Evolutionary conservation across 176 grass and related monocot genomes (phyloP).

Genomic region (bread wheat (Triticum aestivum)): IWGSC_CS_RefSeq_v2.1 NC_057811.1:418284803-418285302

Average conservation of each 20-base stretch:
- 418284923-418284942: conserved; percentile 81
- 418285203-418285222: conserved; percentile 96
- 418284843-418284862: conserved; percentile 42
- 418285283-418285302: conserved; percentile 17
- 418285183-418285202: conserved; percentile 85
- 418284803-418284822: conserved; percentile 47
- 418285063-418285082: conserved; percentile 12
- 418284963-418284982: conserved; percentile 94
- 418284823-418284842: conserved; percentile 45
- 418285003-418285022: conserved; percentile 22
- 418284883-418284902: conserved; percentile 38
- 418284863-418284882: conserved; percentile 42
- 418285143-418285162: conserved; percentile 19
- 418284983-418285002: conserved; percentile 63
- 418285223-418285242: conserved; percentile 89
- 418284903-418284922: conserved; percentile 51
- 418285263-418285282: conserved; percentile 90
- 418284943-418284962: conserved; percentile 88
- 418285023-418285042: conserved; percentile 1
- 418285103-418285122: conserved; percentile 1
- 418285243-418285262: conserved; percentile 72
- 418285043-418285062: neutral
- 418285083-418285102: neutral
- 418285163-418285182: conserved; percentile 83
- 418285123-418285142: conserved; percentile 14